Evolutionary conservation across 2,329 filamentous ascomycete genomes (phyloP).

Genomic region (Fusarium concolor): DNA sequence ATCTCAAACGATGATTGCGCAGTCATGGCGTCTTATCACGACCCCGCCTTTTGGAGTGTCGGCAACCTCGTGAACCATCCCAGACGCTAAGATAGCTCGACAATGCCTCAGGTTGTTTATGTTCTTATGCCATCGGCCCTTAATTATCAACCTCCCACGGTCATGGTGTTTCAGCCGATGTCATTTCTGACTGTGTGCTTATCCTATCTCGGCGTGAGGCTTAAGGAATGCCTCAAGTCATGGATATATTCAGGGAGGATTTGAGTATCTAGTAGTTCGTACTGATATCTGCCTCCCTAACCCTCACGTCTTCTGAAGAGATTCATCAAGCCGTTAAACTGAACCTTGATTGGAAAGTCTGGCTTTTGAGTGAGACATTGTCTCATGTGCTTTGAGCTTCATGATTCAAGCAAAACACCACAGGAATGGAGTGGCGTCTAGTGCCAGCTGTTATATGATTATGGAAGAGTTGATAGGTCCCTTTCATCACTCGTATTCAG

Average conservation of each 20-base stretch:
- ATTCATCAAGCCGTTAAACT: neutral
- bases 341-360: neutral
- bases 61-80: constrained; percentile 12
- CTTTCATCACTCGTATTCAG: neutral
- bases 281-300: too few relatives aligned
- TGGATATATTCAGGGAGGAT: too few relatives aligned
- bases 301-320: too few relatives aligned
- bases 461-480: neutral
- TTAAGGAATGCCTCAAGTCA: too few relatives aligned
- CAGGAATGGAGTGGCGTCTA: neutral
- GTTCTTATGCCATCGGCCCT: neutral
- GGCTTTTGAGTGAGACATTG: neutral
- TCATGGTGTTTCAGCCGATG: constrained; percentile 8
- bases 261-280: too few relatives aligned
- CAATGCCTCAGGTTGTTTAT: neutral
- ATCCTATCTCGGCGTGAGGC: neutral
- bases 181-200: neutral
- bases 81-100: constrained; percentile 3
- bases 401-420: neutral
- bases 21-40: constrained; percentile 28
- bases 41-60: constrained; percentile 31
- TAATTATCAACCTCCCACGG: neutral
- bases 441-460: neutral
- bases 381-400: neutral
- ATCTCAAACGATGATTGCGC: constrained; percentile 10